Conservation (phyloP, 371 early-diverging fungal genomes). For the Circinella minor region DNA sequence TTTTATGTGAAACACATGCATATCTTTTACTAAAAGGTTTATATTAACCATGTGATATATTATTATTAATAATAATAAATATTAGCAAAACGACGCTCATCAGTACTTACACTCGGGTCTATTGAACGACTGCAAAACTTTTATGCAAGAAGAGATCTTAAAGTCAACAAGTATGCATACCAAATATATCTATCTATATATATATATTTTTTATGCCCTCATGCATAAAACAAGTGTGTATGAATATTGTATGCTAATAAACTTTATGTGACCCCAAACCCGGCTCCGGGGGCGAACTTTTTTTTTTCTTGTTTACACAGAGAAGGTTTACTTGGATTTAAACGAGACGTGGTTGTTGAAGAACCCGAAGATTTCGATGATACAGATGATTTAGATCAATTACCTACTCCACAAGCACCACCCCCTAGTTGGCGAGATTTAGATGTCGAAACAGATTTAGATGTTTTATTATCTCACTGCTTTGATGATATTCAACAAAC, state of each 20-base stretch:
- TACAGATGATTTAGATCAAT: slow-evolving; percentile 33
- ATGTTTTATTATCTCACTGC: slow-evolving; percentile 36
- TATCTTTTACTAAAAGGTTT: too few relatives aligned
- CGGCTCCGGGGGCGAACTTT: background rate
- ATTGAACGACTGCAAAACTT: slow-evolving; percentile 56
- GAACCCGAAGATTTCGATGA: slow-evolving; percentile 30
- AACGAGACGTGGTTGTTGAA: slow-evolving; percentile 29
- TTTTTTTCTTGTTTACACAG: slow-evolving; percentile 14
- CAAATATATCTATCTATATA: too few relatives aligned
- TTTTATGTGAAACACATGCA: background rate
- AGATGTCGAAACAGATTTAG: slow-evolving; percentile 51
- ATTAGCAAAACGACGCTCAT: slow-evolving; percentile 52
- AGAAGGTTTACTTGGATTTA: slow-evolving; percentile 49
- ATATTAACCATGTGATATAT: too few relatives aligned
- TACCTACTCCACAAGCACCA: slow-evolving; percentile 39
- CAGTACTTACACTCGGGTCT: slow-evolving; percentile 49
- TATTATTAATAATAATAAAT: background rate
- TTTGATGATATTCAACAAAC: slow-evolving; percentile 48
- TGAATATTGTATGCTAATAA: too few relatives aligned
- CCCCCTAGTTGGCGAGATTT: slow-evolving; percentile 52
- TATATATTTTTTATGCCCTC: background rate
- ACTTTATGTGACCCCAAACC: background rate
- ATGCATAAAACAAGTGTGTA: background rate
- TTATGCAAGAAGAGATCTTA: slow-evolving; percentile 49
- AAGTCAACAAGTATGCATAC: slow-evolving; percentile 50